Evolutionary conservation across 2,329 filamentous ascomycete genomes (phyloP), one percentile per base, ranked within the genome.

Genomic region (Nannizziopsis barbatae): DNA sequence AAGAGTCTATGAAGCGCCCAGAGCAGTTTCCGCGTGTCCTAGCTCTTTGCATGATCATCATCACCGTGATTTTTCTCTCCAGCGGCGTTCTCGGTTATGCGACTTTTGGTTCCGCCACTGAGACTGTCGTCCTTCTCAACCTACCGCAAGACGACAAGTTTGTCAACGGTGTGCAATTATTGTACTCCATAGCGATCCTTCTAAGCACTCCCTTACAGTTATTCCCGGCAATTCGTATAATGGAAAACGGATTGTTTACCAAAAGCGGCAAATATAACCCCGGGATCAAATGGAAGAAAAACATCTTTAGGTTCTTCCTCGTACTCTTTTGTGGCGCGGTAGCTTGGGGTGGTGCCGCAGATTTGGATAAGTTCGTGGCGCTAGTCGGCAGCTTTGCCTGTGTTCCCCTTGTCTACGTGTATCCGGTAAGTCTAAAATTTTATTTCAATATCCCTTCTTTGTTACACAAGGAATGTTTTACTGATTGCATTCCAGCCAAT

Each of bases 201-300:
- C 76, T 98, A 9, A 95, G 87, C 32, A 98, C 92, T 0, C 92
- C 92, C 5, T 72, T 98, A 50, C 93, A 98, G 63, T 89, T 98
- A 57, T 98, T 96, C 74, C 92, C 92, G 0, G 92, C 92, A 38
- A 96, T 98, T 60, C 84, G 90, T 62, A 98, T 98, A 60, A 87
- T 86, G 31, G 89, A 94, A 68, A 95, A 94, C 58, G 87, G 88
- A 56, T 75, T 96, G 5, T 98, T 96, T 66, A 94, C 86, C 18
- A 77, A 84, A 62, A 95, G 88, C 53, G 89, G 92, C 58, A 98
- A 98, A 69, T 95, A 95, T 71, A 95, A 96, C 63, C 89, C 88
- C 0, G 92, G 86, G 62, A 94, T 98, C 73, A 98, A 98, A 72
- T 98, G 92, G 92, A 86, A 96, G 75, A 98, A 98, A 80, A 98